These are phyloP conservation scores for Epichloe scottii DNA, from an alignment of 2,329 filamentous ascomycete genomes.

Conservation along the genomic window DNA sequence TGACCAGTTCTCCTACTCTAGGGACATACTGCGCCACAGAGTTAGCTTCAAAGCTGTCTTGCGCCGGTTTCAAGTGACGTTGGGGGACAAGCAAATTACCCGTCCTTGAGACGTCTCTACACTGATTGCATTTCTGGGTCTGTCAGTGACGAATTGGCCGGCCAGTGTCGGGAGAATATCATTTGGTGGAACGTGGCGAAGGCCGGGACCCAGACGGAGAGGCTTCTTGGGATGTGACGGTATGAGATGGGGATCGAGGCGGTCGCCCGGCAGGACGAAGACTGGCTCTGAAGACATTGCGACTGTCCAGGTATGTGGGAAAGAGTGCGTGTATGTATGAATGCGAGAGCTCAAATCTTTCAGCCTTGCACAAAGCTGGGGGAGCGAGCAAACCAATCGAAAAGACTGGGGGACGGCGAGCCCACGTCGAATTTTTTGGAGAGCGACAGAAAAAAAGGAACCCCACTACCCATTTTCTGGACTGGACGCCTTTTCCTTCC, in stretches of 20 bases:
- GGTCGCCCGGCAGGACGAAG: slow-evolving; percentile 73
- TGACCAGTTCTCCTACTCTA: slow-evolving; percentile 69
- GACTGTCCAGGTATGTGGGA: neutral
- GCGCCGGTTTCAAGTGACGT: neutral
- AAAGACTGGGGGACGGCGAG: too few species aligned
- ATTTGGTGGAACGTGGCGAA: slow-evolving; percentile 69
- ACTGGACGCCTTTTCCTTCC: neutral
- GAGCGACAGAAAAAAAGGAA: slow-evolving; percentile 3
- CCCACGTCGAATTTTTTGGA: slow-evolving; percentile 11
- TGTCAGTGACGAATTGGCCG: slow-evolving; percentile 54
- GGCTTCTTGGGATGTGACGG: slow-evolving; percentile 57
- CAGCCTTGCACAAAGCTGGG: neutral
- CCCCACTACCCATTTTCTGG: slow-evolving; percentile 6
- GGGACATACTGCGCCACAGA: slow-evolving; percentile 54
- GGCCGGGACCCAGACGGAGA: slow-evolving; percentile 70
- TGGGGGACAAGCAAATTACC: slow-evolving; percentile 30
- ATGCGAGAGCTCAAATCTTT: neutral
- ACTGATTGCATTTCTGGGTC: slow-evolving; percentile 65
- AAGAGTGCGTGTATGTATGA: neutral
- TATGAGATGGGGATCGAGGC: slow-evolving; percentile 51
- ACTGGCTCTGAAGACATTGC: slow-evolving; percentile 44
- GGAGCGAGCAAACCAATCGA: too few species aligned
- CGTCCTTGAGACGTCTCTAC: slow-evolving; percentile 60
- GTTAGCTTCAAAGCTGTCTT: neutral
- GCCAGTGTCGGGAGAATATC: slow-evolving; percentile 57